These are phyloP conservation scores for Capsella bursapastoris DNA, from an alignment of 345 rosid species.

Conservation along the genomic window DNA sequence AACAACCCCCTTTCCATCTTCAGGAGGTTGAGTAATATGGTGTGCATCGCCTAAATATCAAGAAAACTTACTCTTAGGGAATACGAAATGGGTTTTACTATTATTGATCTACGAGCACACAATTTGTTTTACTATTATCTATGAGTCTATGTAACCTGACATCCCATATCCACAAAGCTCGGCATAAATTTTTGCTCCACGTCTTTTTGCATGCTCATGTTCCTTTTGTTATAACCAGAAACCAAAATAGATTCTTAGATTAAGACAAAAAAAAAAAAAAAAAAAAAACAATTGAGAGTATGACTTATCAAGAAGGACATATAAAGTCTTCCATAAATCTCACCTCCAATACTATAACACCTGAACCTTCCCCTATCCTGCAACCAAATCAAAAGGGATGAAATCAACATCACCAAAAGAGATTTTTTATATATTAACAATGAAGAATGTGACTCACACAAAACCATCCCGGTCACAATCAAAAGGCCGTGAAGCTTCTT, in stretches of 20 bases:
- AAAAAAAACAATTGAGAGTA: too few species aligned
- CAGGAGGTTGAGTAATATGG: conserved; percentile 91
- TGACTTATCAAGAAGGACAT: too few species aligned
- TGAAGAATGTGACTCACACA: conserved; percentile 66
- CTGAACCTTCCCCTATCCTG: conserved; percentile 99
- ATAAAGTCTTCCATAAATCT: conserved; percentile 37
- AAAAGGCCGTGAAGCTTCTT: conserved; percentile 95
- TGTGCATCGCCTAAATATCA: conserved; percentile 80
- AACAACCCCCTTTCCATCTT: conserved; percentile 89
- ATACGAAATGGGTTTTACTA: conserved; percentile 6
- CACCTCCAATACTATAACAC: conserved; percentile 86
- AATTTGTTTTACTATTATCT: conserved; percentile 1
- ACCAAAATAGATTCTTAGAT: conserved; percentile 17
- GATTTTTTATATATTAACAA: neutral
- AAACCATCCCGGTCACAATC: conserved; percentile 94
- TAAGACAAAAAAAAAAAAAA: neutral
- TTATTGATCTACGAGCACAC: neutral
- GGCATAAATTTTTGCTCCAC: conserved; percentile 90
- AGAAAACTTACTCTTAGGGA: conserved; percentile 10
- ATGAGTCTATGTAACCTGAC: conserved; percentile 66
- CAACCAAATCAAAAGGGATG: conserved; percentile 35
- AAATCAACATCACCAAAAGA: conserved; percentile 23
- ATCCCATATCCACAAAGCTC: conserved; percentile 97
- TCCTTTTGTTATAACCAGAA: conserved; percentile 60
- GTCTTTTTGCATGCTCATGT: conserved; percentile 86